Base-by-base conservation (phyloP, 306 rosid genomes). In the Hippophae rhamnoides region DNA sequence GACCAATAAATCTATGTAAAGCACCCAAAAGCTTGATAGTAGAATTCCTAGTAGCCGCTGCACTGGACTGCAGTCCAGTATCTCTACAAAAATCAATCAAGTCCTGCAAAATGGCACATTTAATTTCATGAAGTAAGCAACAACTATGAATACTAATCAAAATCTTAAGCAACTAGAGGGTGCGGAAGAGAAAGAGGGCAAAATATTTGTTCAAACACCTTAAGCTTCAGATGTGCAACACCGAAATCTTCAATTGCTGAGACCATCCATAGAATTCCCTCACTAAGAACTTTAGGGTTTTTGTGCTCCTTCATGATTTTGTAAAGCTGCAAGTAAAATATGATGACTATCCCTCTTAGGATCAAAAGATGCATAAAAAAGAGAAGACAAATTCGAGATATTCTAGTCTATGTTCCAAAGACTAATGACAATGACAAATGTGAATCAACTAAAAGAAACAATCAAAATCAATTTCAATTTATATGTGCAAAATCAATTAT, bases 241-340 rank as follows among this genome's bases (percentile, higher is more conserved):
- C 97, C 97, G 68, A 93, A 89, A 78, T 93, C 99, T 31, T 93
- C 99, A 7, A 89, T 85, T 8, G 95, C 99, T 47, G 97, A 84
- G 72, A 89, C 90, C 95, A 93, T 89, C 99, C 99, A 93, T 74
- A 76, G 60, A 69, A 89, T 67, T 54, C 99, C 99, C 80, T 93
- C 99, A 27, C 99, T 93, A 10, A 93, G 94, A 69, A 93, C 99
- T 84, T 86, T 93, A 1, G 99, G 99, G 76, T 93, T 93, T 86
- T 93, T 93, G 65, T 93, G 99, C 79, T 93, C 99, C 88, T 84
- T 93, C 94, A 86, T 77, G 59, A 93, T 93, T 83, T 89, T 93
- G 78, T 83, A 93, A 42, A 84, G 81, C 99, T 93, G 56, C 69
- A 76, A 44, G 46, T 9, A 42, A 54, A 68, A 14, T 59, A 7